Evolutionary conservation across 345 rosid species (phyloP).

Genomic region (Psidium guajava): DNA sequence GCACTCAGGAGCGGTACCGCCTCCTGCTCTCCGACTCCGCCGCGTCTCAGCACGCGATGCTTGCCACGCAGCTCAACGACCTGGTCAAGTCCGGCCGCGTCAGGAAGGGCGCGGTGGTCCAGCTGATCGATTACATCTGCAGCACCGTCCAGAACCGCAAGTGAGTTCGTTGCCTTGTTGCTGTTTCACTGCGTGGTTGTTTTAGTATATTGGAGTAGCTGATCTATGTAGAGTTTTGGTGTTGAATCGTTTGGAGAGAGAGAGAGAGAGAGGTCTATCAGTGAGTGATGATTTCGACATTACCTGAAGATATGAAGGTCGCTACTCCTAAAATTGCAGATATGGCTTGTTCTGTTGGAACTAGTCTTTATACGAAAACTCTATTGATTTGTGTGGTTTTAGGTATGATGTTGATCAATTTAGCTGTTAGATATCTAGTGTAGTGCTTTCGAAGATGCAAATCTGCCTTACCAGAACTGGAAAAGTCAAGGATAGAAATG

Average conservation of each 20-base stretch:
- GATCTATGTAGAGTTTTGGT: background rate
- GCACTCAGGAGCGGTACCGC: constrained; percentile 64
- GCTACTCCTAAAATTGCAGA: background rate
- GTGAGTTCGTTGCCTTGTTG: constrained; percentile 12
- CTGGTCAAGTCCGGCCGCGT: constrained; percentile 44
- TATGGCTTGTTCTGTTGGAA: background rate
- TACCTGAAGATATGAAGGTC: background rate
- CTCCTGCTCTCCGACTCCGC: constrained; percentile 58
- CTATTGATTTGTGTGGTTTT: background rate
- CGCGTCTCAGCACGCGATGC: constrained; percentile 66
- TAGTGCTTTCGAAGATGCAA: background rate
- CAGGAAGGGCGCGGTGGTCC: constrained; percentile 74
- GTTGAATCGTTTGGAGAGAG: background rate
- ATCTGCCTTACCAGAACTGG: background rate
- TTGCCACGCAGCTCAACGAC: constrained; percentile 75
- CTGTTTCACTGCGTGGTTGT: background rate
- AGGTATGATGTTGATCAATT: background rate
- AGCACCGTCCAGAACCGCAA: constrained; percentile 58
- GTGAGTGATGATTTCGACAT: background rate
- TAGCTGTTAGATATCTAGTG: background rate
- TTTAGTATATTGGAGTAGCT: background rate
- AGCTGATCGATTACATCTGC: constrained; percentile 79
- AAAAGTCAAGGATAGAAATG: background rate
- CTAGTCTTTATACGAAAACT: background rate
- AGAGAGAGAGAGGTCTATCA: background rate